phyloP scores from a whole-genome alignment of 352 stramenopile species.

The Pythium phragmitis region DNA sequence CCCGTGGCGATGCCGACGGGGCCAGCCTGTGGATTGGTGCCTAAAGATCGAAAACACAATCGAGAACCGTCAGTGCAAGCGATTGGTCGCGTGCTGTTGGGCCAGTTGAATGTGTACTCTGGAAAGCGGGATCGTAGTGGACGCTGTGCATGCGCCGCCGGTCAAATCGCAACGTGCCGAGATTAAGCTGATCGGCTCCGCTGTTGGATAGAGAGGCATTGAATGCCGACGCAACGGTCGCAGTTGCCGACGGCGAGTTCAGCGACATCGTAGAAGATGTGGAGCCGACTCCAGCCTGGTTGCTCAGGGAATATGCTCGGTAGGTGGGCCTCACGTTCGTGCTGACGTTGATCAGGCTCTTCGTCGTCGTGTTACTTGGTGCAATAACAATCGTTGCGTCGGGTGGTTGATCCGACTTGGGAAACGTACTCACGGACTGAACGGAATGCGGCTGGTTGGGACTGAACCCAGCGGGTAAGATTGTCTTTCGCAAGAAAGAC shows the following conservation, averaged over 20 bases:
- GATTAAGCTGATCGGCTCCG: constrained; percentile 35
- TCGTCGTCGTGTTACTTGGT: constrained; percentile 47
- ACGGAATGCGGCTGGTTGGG: constrained; percentile 17
- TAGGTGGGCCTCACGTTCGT: constrained; percentile 14
- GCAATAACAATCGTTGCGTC: constrained; percentile 45
- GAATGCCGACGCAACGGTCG: constrained; percentile 54
- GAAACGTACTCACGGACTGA: constrained; percentile 32
- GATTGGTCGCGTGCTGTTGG: not conserved
- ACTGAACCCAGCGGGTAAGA: constrained; percentile 23
- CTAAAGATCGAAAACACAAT: not conserved
- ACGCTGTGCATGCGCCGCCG: constrained; percentile 47
- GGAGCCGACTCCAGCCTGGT: constrained; percentile 22
- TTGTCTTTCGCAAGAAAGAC: constrained; percentile 44
- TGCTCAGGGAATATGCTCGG: constrained; percentile 25
- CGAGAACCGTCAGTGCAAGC: not conserved
- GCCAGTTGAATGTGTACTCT: constrained; percentile 23
- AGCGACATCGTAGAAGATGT: constrained; percentile 12
- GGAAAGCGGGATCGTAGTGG: constrained; percentile 54
- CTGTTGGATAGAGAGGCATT: constrained; percentile 26
- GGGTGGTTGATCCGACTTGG: constrained; percentile 39
- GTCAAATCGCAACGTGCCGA: constrained; percentile 41
- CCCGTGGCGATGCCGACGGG: constrained; percentile 25
- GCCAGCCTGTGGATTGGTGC: constrained; percentile 8
- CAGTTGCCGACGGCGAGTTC: constrained; percentile 30
- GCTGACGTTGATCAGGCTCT: constrained; percentile 32